Conservation (phyloP, 2,329 filamentous ascomycete genomes). For the Rutstroemia sp. region DNA sequence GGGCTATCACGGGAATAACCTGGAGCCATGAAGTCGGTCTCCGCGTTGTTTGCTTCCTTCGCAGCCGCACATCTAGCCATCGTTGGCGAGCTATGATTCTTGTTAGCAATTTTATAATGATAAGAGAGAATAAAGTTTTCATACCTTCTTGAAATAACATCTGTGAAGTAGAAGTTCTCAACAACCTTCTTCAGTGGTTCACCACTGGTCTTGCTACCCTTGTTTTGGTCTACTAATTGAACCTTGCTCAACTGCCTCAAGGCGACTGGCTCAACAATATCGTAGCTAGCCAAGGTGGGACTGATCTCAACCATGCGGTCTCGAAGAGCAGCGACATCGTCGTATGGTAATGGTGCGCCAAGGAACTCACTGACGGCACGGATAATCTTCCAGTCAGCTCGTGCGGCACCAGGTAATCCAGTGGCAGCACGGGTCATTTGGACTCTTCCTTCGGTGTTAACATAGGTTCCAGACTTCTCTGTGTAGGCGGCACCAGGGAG, state of each 20-base stretch:
- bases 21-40: conserved; percentile 72
- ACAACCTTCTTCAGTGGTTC: conserved; percentile 75
- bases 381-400: conserved; percentile 99
- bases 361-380: conserved; percentile 89
- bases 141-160: conserved; percentile 91
- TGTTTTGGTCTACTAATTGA: conserved; percentile 94
- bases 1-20: conserved; percentile 39
- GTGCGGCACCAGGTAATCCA: conserved; percentile 77
- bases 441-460: conserved; percentile 96
- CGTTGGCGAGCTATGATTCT: conserved; percentile 68
- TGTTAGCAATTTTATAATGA: conserved; percentile 6
- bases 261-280: conserved; percentile 77
- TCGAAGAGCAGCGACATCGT: conserved; percentile 80
- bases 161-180: conserved; percentile 97
- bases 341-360: conserved; percentile 79
- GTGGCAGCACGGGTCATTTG: conserved; percentile 91
- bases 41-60: conserved; percentile 73
- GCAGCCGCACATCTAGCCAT: conserved; percentile 97
- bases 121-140: conserved; percentile 22
- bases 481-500: conserved; percentile 94
- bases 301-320: conserved; percentile 95
- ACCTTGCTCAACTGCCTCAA: conserved; percentile 77
- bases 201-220: conserved; percentile 68
- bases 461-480: conserved; percentile 90
- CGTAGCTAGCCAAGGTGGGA: conserved; percentile 81